These are phyloP conservation scores for Arthrobotrys iridis DNA, from an alignment of 2,329 filamentous ascomycete genomes.

Conservation along the genomic window DNA sequence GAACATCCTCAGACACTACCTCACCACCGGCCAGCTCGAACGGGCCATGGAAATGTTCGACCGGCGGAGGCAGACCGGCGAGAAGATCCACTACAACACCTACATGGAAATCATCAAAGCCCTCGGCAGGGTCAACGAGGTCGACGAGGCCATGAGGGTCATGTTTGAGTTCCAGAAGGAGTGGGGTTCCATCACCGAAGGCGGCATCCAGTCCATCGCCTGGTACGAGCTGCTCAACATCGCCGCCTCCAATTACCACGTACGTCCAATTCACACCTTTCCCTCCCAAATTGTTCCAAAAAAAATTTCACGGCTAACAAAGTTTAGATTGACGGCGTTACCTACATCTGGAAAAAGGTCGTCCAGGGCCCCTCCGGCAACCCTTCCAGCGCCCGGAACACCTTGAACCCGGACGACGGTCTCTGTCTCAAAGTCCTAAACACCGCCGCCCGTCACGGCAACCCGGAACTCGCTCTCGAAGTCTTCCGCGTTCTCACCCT, in stretches of 20 bases:
- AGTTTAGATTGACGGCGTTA: constrained; percentile 70
- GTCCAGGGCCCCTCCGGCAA: constrained; percentile 63
- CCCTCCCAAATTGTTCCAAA: constrained; percentile 56
- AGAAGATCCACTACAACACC: constrained; percentile 72
- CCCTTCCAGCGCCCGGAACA: constrained; percentile 60
- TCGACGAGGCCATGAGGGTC: constrained; percentile 79
- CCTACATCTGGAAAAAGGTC: constrained; percentile 75
- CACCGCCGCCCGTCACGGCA: constrained; percentile 74
- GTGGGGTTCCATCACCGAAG: constrained; percentile 59
- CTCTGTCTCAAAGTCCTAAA: constrained; percentile 75
- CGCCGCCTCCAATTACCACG: constrained; percentile 73
- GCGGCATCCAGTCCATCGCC: constrained; percentile 66
- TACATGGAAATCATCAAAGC: constrained; percentile 80
- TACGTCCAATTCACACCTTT: constrained; percentile 58
- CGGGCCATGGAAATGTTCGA: constrained; percentile 70
- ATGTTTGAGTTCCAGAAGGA: constrained; percentile 68
- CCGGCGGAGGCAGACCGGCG: constrained; percentile 67
- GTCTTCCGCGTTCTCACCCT: constrained; percentile 73
- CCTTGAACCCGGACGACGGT: constrained; percentile 72
- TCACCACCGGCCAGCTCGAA: constrained; percentile 85
- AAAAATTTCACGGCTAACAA: not conserved
- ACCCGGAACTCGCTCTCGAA: constrained; percentile 74
- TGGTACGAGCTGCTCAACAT: constrained; percentile 79
- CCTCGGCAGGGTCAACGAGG: constrained; percentile 75
- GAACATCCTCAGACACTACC: constrained; percentile 75